Conservation (phyloP, 1,284 basidiomycete species). For the Cystobasidium pallidum region DNA sequence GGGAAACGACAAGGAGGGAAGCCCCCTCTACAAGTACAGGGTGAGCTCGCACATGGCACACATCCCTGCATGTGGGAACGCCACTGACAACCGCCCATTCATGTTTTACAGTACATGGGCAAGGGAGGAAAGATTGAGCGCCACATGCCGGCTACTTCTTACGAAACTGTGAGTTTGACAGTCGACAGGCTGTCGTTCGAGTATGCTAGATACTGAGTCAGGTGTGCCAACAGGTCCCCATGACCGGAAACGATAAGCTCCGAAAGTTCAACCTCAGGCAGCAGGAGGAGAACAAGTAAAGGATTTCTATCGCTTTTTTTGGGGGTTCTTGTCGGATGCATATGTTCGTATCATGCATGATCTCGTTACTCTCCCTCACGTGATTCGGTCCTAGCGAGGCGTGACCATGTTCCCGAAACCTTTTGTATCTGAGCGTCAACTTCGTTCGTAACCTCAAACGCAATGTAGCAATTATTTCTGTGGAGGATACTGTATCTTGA, state of each 20-base stretch:
- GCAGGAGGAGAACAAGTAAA: conserved; percentile 30
- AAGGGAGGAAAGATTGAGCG: conserved; percentile 39
- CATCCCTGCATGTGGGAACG: neutral
- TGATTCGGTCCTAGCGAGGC: neutral
- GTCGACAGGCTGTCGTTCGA: neutral
- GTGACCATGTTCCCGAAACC: neutral
- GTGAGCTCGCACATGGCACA: neutral
- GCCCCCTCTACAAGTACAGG: conserved; percentile 44
- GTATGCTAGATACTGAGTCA: neutral
- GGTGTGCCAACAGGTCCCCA: conserved; percentile 23
- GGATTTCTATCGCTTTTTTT: neutral
- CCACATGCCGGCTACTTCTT: conserved; percentile 24
- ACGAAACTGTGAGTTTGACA: conserved; percentile 29
- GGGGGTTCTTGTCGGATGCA: neutral
- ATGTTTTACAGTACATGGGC: conserved; percentile 28
- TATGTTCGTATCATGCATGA: neutral
- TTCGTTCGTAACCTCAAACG: neutral
- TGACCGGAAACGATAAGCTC: conserved; percentile 36
- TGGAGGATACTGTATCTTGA: too few relatives aligned
- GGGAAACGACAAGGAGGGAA: conserved; percentile 31
- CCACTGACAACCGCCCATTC: neutral
- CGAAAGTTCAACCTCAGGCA: conserved; percentile 22
- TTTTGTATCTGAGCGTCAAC: neutral
- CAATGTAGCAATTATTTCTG: conserved; percentile 16
- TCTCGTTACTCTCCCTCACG: neutral